Conservation (phyloP, 2,329 filamentous ascomycete species). For the Epichloe amarillans region DNA sequence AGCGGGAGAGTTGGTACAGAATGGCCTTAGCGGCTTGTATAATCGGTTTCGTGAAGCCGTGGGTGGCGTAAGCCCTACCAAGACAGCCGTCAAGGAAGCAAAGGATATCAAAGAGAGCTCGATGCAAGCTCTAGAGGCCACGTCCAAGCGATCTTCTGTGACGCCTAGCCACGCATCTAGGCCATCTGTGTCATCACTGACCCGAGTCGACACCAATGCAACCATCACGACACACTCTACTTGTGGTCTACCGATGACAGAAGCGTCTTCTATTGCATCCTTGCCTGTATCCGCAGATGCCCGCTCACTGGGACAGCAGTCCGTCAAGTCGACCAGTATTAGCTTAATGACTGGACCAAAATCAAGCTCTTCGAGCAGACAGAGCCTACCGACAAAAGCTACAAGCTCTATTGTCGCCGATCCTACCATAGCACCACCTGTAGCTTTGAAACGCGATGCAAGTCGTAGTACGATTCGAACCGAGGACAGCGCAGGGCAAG, state of each 20-base stretch:
- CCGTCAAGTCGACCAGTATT: slow-evolving; percentile 35
- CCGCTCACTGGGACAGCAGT: slow-evolving; percentile 26
- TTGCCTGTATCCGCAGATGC: slow-evolving; percentile 23
- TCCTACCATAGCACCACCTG: slow-evolving; percentile 33
- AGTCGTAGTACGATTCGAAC: slow-evolving; percentile 27
- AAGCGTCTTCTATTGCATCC: slow-evolving; percentile 24
- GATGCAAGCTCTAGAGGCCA: slow-evolving; percentile 11
- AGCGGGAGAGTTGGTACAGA: slow-evolving; percentile 62
- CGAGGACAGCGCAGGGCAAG: slow-evolving; percentile 30
- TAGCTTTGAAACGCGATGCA: slow-evolving; percentile 36
- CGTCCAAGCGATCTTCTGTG: slow-evolving; percentile 30
- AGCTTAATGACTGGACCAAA: slow-evolving; percentile 32
- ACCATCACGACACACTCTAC: slow-evolving; percentile 19
- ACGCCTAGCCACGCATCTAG: slow-evolving; percentile 28
- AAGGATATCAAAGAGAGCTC: slow-evolving; percentile 23
- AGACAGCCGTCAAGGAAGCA: slow-evolving; percentile 20
- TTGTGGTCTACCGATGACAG: slow-evolving; percentile 17
- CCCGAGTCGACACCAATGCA: slow-evolving; percentile 26
- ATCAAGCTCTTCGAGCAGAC: slow-evolving; percentile 24
- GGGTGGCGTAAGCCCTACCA: slow-evolving; percentile 44
- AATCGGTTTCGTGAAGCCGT: slow-evolving; percentile 73
- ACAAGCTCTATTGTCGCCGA: slow-evolving; percentile 28
- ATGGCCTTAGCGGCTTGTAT: slow-evolving; percentile 81
- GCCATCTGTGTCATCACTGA: slow-evolving; percentile 25
- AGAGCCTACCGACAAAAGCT: slow-evolving; percentile 28